phyloP scores from a whole-genome alignment of 495 filamentous ascomycete genomes.

The Penicillium ucsense region DNA sequence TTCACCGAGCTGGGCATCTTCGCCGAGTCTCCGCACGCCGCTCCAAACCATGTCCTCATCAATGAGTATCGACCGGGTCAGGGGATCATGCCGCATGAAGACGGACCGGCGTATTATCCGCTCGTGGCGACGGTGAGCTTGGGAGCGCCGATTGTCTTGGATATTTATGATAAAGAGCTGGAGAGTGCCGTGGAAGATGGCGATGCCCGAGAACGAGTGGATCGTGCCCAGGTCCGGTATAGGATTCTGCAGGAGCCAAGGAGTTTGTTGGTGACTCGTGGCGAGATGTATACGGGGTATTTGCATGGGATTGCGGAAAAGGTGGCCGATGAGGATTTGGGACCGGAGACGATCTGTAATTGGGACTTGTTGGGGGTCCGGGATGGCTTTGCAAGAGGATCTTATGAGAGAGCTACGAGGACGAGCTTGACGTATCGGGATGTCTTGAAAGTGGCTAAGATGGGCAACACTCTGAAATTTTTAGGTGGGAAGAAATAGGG shows the following conservation, averaged over 20 bases:
- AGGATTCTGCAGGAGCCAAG: conserved; percentile 81
- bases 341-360: conserved; percentile 61
- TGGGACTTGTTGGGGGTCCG: conserved; percentile 67
- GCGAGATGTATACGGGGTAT: conserved; percentile 57
- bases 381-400: conserved; percentile 45
- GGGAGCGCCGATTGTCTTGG: conserved; percentile 64
- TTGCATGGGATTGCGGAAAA: conserved; percentile 69
- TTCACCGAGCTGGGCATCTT: conserved; percentile 57
- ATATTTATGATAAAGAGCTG: conserved; percentile 57
- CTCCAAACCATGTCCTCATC: conserved; percentile 84
- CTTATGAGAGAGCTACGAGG: conserved; percentile 53
- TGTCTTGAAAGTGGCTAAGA: conserved; percentile 74
- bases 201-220: conserved; percentile 18
- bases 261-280: conserved; percentile 67
- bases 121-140: conserved; percentile 87
- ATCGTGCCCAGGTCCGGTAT: conserved; percentile 32
- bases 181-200: conserved; percentile 20
- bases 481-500: conserved; percentile 32
- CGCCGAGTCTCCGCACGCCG: conserved; percentile 55
- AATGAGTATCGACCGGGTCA: conserved; percentile 86
- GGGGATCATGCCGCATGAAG: conserved; percentile 95
- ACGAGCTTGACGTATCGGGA: conserved; percentile 90
- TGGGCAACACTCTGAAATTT: conserved; percentile 57
- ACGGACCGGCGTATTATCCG: conserved; percentile 76
- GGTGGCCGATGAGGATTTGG: conserved; percentile 48